A percentile compares a stretch with the other conserved stretches of the same genome.
These are phyloP conservation scores for Colletotrichum sp. DNA, from an alignment of 2,329 filamentous ascomycete species.

Conservation along the genomic window DNA sequence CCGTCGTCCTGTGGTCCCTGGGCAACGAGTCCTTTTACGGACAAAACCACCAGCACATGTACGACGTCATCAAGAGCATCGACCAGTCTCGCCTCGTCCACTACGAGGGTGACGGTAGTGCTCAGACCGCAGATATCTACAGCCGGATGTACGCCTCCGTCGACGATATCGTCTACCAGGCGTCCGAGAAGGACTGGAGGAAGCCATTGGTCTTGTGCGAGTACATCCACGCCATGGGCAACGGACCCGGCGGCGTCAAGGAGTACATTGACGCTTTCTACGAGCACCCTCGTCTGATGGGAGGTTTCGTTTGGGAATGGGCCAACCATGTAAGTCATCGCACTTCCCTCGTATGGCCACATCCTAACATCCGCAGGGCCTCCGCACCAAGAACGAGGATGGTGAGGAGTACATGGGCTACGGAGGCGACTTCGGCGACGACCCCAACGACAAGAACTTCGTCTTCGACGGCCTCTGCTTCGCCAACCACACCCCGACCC, in stretches of 20 bases:
- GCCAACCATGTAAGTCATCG: constrained; percentile 54
- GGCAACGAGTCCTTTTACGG: constrained; percentile 78
- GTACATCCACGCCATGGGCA: constrained; percentile 71
- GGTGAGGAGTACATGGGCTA: constrained; percentile 59
- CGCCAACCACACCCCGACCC: constrained; percentile 54
- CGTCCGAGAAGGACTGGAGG: constrained; percentile 44
- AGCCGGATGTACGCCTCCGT: constrained; percentile 69
- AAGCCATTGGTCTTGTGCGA: constrained; percentile 66
- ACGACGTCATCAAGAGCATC: constrained; percentile 61
- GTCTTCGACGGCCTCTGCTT: constrained; percentile 61
- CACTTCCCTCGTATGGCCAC: background rate
- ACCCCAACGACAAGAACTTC: constrained; percentile 65
- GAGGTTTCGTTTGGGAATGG: constrained; percentile 72
- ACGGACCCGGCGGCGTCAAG: constrained; percentile 69
- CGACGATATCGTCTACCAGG: constrained; percentile 45
- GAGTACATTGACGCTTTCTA: constrained; percentile 73
- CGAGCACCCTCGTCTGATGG: constrained; percentile 54
- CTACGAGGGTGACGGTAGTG: constrained; percentile 67
- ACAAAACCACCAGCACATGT: constrained; percentile 71
- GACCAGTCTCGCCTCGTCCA: constrained; percentile 66
- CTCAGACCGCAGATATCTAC: constrained; percentile 65
- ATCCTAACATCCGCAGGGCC: constrained; percentile 32
- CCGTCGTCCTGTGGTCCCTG: constrained; percentile 73
- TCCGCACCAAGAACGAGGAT: constrained; percentile 47
- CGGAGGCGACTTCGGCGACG: constrained; percentile 66